phyloP scores from a whole-genome alignment of 148 eudicot genomes.

The Vaccinium corymbosum region DNA sequence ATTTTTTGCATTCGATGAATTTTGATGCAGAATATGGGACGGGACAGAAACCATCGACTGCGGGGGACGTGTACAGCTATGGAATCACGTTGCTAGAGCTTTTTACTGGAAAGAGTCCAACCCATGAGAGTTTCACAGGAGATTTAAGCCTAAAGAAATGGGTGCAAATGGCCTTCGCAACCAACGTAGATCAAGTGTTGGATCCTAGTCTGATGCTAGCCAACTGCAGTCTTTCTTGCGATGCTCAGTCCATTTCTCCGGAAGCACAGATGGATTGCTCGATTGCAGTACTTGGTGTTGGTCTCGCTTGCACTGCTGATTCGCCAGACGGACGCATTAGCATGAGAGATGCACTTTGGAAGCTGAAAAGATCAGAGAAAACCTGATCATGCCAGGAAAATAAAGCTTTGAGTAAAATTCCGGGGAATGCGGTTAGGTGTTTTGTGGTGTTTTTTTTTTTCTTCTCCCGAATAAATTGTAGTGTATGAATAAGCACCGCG shows the following conservation, averaged over 20 bases:
- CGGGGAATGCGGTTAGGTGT: not conserved
- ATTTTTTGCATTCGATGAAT: not conserved
- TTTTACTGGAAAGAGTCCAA: slow-evolving; percentile 51
- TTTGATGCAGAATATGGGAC: slow-evolving; percentile 44
- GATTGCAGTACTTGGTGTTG: slow-evolving; percentile 33
- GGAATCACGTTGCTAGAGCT: slow-evolving; percentile 53
- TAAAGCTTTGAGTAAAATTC: not conserved
- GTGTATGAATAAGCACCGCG: not conserved
- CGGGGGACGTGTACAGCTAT: slow-evolving; percentile 55
- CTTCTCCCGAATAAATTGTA: not conserved
- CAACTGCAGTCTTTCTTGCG: not conserved
- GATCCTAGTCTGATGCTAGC: slow-evolving; percentile 27
- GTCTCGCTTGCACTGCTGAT: slow-evolving; percentile 43
- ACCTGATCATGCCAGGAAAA: not conserved
- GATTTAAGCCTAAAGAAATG: slow-evolving; percentile 35
- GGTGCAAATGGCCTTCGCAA: slow-evolving; percentile 34
- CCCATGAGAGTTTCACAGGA: slow-evolving; percentile 29
- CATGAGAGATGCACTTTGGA: slow-evolving; percentile 44
- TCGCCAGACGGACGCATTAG: slow-evolving; percentile 38
- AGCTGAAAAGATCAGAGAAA: slow-evolving; percentile 30
- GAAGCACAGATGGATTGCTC: slow-evolving; percentile 19
- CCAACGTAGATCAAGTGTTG: slow-evolving; percentile 25
- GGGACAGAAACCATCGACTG: slow-evolving; percentile 42
- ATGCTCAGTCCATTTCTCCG: not conserved
- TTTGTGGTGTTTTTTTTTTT: not conserved